Conservation (phyloP, 805 yeast genomes). For the Sugiyamaella mastotermitis region DNA sequence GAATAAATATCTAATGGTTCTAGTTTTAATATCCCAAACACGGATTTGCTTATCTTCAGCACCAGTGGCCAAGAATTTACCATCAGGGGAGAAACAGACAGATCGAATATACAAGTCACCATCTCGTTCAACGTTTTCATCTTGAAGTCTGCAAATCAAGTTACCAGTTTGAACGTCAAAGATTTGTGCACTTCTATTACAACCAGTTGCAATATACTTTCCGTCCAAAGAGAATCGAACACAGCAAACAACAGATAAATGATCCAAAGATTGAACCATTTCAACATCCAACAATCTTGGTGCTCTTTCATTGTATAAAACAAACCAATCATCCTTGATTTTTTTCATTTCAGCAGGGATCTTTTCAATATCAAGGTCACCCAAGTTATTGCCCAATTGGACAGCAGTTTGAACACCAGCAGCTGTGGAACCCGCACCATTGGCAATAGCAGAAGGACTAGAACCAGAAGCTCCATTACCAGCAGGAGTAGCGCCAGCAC, state of each 20-base stretch:
- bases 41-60: conserved; percentile 74
- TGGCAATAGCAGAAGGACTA: conserved; percentile 9
- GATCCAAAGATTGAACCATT: conserved; percentile 83
- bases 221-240: conserved; percentile 91
- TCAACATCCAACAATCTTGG: conserved; percentile 76
- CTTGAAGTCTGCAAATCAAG: conserved; percentile 76
- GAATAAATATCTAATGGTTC: conserved; percentile 72
- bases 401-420: conserved; percentile 16
- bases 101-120: conserved; percentile 90
- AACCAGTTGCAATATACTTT: conserved; percentile 89
- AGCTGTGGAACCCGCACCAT: background rate
- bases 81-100: conserved; percentile 95
- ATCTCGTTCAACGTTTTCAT: conserved; percentile 64
- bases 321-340: conserved; percentile 78
- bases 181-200: conserved; percentile 93
- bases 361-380: conserved; percentile 69
- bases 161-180: conserved; percentile 90
- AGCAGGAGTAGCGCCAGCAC: conserved; percentile 14
- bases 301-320: conserved; percentile 83
- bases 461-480: conserved; percentile 1
- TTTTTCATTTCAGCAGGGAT: conserved; percentile 76
- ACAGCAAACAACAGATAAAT: conserved; percentile 93
- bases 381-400: conserved; percentile 30
- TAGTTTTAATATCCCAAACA: conserved; percentile 89
- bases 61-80: conserved; percentile 88